Evolutionary conservation across 306 rosid species (phyloP).

Genomic region (barrel medic (Medicago truncatula)): DNA sequence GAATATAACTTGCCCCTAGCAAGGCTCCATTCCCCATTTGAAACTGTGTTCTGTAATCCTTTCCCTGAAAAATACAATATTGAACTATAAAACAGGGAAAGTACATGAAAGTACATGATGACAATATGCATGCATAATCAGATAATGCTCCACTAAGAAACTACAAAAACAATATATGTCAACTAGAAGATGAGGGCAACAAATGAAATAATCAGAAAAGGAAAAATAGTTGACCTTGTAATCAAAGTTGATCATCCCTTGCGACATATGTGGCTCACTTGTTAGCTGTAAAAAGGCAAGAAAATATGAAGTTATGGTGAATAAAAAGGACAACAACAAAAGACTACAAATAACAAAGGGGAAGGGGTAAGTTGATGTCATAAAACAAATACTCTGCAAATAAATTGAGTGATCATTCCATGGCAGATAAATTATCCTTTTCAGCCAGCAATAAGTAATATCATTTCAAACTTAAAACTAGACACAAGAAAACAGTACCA

Average conservation of each 20-base stretch:
- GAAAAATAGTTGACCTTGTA: constrained; percentile 71
- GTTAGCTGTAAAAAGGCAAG: constrained; percentile 66
- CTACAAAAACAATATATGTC: neutral
- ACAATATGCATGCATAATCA: neutral
- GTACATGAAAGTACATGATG: constrained; percentile 18
- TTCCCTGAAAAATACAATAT: constrained; percentile 65
- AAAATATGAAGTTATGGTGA: neutral
- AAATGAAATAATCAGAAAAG: constrained; percentile 6
- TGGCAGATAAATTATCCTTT: neutral
- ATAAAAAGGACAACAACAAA: neutral
- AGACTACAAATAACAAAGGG: constrained; percentile 1
- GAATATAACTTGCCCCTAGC: constrained; percentile 95
- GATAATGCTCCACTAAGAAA: constrained; percentile 4
- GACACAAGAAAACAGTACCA: constrained; percentile 1
- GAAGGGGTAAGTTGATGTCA: neutral
- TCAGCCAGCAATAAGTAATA: neutral
- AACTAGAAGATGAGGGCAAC: constrained; percentile 1
- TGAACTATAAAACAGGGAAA: constrained; percentile 12
- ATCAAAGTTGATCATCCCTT: constrained; percentile 90
- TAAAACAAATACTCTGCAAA: neutral
- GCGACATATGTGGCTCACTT: constrained; percentile 96
- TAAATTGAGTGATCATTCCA: constrained; percentile 8
- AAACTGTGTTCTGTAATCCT: constrained; percentile 83
- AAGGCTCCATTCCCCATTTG: constrained; percentile 96
- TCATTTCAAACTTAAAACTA: constrained; percentile 5